Conservation (phyloP, 352 stramenopile genomes). For the Pythium rishiriense region DNA sequence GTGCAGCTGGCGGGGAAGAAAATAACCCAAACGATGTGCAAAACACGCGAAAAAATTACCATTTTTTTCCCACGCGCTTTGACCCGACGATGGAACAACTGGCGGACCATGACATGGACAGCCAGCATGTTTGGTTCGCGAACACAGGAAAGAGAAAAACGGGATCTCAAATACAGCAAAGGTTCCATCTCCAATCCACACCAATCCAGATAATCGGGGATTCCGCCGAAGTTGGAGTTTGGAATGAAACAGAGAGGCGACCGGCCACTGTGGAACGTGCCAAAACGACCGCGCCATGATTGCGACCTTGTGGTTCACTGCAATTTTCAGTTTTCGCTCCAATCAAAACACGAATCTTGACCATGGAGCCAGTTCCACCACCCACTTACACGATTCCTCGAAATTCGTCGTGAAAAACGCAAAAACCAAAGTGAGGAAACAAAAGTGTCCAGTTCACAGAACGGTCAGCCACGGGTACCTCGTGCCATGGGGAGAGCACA, state of each 20-base stretch:
- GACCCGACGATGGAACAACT: neutral
- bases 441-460: neutral
- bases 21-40: neutral
- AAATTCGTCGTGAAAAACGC: neutral
- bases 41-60: constrained; percentile 3
- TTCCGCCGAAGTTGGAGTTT: too few species aligned
- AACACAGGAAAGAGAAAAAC: neutral
- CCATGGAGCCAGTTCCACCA: neutral
- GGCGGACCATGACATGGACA: neutral
- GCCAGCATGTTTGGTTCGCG: neutral
- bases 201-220: too few species aligned
- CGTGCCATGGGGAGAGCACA: neutral
- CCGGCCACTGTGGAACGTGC: neutral
- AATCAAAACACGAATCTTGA: constrained; percentile 1
- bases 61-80: neutral
- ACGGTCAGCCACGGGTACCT: neutral
- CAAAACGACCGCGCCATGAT: neutral
- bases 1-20: constrained; percentile 2
- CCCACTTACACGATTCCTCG: constrained; percentile 1
- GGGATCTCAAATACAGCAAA: neutral
- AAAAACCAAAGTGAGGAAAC: neutral
- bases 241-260: neutral
- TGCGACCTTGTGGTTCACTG: neutral
- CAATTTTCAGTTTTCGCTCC: neutral
- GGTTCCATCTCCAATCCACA: neutral